Evolutionary conservation across 2,329 filamentous ascomycete genomes (phyloP).

Genomic region (Xylaria sp.): DNA sequence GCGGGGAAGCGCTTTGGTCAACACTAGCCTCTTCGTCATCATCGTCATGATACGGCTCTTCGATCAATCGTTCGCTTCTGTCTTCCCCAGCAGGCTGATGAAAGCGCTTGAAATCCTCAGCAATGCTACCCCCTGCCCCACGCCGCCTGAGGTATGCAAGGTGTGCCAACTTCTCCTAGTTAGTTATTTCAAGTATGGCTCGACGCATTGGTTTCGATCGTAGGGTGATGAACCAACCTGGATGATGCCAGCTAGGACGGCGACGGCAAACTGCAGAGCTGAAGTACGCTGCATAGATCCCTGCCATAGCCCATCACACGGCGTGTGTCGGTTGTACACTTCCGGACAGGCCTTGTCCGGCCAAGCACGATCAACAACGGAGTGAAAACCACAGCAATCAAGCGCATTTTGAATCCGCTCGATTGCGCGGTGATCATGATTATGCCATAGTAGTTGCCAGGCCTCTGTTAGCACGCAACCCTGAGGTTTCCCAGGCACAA

Average conservation of each 20-base stretch:
- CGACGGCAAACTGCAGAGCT: slow-evolving; percentile 60
- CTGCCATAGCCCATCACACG: slow-evolving; percentile 64
- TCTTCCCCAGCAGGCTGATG: slow-evolving; percentile 14
- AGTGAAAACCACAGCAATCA: slow-evolving; percentile 69
- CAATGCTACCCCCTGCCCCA: background rate
- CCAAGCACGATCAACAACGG: slow-evolving; percentile 63
- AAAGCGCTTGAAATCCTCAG: slow-evolving; percentile 22
- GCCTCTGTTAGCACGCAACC: slow-evolving; percentile 60
- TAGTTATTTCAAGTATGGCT: slow-evolving; percentile 24
- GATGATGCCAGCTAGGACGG: slow-evolving; percentile 57
- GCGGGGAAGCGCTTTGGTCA: background rate
- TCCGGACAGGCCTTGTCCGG: slow-evolving; percentile 54
- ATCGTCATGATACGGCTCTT: slow-evolving; percentile 25
- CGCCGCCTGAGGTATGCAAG: slow-evolving; percentile 36
- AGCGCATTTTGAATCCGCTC: slow-evolving; percentile 68
- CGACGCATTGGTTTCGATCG: background rate
- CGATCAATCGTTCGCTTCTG: slow-evolving; percentile 28
- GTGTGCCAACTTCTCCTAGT: slow-evolving; percentile 34
- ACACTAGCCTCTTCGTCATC: slow-evolving; percentile 16
- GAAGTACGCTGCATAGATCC: slow-evolving; percentile 58
- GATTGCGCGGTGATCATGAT: slow-evolving; percentile 57
- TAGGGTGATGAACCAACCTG: slow-evolving; percentile 53
- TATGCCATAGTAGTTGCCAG: slow-evolving; percentile 61
- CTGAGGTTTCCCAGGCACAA: slow-evolving; percentile 42
- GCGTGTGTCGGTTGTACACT: slow-evolving; percentile 50